Evolutionary conservation across 352 stramenopile genomes (phyloP).

Genomic region (Phytophthora sansomeana): DNA sequence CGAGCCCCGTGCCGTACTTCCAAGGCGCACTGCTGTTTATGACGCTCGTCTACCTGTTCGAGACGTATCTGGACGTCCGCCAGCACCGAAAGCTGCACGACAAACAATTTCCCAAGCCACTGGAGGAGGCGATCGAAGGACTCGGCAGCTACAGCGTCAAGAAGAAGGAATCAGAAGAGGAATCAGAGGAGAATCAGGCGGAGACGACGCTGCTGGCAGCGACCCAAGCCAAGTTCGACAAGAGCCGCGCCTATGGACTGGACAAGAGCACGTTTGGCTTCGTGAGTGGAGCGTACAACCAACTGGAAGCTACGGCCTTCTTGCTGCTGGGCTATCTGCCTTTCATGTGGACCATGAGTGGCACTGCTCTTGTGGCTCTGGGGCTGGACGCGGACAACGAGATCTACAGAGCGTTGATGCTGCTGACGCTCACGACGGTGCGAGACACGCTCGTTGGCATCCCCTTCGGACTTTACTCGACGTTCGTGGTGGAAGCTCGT

Average conservation of each 20-base stretch:
- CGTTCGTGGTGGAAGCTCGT: conserved; percentile 96
- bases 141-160: conserved; percentile 52
- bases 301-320: conserved; percentile 86
- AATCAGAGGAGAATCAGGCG: conserved; percentile 34
- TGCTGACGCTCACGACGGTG: conserved; percentile 72
- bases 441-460: conserved; percentile 67
- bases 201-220: conserved; percentile 79
- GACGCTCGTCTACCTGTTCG: conserved; percentile 90
- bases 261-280: conserved; percentile 97
- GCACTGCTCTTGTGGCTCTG: conserved; percentile 57
- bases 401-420: conserved; percentile 80
- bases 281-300: conserved; percentile 88
- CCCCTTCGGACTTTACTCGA: conserved; percentile 92
- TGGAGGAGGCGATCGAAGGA: conserved; percentile 61
- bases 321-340: conserved; percentile 93
- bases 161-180: conserved; percentile 25
- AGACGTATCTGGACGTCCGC: conserved; percentile 93
- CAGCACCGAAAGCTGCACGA: conserved; percentile 93
- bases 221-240: conserved; percentile 93
- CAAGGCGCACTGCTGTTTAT: conserved; percentile 87
- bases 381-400: conserved; percentile 80
- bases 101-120: conserved; percentile 60
- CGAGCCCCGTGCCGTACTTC: conserved; percentile 72
- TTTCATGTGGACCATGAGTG: conserved; percentile 93
- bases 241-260: conserved; percentile 94